Evolutionary conservation across 1,284 basidiomycete species (phyloP), one percentile per base, ranked within the genome.

Genomic region (Apiotrichum porosum): DNA sequence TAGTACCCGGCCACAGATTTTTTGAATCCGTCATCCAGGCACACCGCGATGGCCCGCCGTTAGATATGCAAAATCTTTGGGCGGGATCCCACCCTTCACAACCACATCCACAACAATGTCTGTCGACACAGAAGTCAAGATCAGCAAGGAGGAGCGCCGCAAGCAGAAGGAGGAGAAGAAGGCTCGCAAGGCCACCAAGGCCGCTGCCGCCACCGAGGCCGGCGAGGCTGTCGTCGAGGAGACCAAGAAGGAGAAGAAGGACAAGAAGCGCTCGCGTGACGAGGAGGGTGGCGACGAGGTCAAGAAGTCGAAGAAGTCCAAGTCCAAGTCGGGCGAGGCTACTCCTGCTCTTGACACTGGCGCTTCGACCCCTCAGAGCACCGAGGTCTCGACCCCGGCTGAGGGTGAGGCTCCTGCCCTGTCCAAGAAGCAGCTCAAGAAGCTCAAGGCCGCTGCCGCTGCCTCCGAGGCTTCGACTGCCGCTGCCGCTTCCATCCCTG

Each of bases 351-450:
- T 28, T 12, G 43, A 22, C 8, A 49, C 48, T 8, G 12, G 8
- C 12, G 22, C 24, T n/a, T 44, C 54, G 17, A 42, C 54, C 6
- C 51, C 57, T 6, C 43, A 49, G 47, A 52, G 52, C 34, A 60
- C 57, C 12, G 49, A 52, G 5, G 28, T 54, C 44, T 45, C 54
- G 19, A 47, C 59, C 1, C 40, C 62, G 9, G 49, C 52, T 36
- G 52, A 47, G 1, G 37, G 32, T 14, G 35, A 22, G 14, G 28
- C 56, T 5, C 51, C 52, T 5, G 40, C 46, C n/a, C 43, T 63
- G 31, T 62, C 58, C 38, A 67, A 68, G 53, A 69, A 72, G 56
- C 64, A 73, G 60, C 63, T 62, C 45, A 69, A 70, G 58, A 72
- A 72, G 58, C 60, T 61, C 42, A 62, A 62, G 43, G 60, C 57